Base-by-base conservation (phyloP, 2,329 filamentous ascomycete species). In the Sclerotinia glacialis region DNA sequence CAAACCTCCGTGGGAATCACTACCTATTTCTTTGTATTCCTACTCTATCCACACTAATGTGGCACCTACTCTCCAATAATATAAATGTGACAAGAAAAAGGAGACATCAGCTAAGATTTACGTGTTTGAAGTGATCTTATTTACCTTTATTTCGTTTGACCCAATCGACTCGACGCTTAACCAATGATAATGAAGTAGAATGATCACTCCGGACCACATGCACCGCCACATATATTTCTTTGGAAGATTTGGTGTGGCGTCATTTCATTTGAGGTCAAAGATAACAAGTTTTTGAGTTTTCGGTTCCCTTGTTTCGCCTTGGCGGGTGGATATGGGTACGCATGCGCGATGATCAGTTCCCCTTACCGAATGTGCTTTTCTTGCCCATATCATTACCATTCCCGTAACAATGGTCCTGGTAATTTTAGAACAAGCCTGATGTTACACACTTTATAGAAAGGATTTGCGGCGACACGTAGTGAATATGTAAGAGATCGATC, bases 381-480 rank as follows among this genome's bases (percentile, higher is more conserved):
- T 55, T 16, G 34, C 12, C 44, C 56, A 49, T 49, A 37, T 37
- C 44, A 49, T 60, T 6, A 8, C 11, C 12, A 34, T 18, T 59
- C 21, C 42, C 18, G 23, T 3, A 49, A 37, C 28, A 26, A 5
- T 60, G 44, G 58, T 21, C 44, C n/a, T 60, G 44, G 21, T 37
- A 49, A 49, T 60, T 49, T 60, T 49, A 26, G 44, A 49, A 49
- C 12, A 21, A 18, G 34, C 16, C n/a, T 56, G 53, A 56, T 56
- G 11, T 40, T 37, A 4, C 14, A 31, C 12, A 47, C n/a, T 60
- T 49, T 21, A 49, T 12, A 47, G 31, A 18, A 60, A 60, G 58
- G 58, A 60, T 60, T 18, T 49, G 44, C 58, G 44, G 44, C 58
- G 44, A 60, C 44, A 18, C 42, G 56, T 49, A 47, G 4, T 18